phyloP scores from a whole-genome alignment of 2,329 filamentous ascomycete species.

The Paraconiothyrium brasiliense region DNA sequence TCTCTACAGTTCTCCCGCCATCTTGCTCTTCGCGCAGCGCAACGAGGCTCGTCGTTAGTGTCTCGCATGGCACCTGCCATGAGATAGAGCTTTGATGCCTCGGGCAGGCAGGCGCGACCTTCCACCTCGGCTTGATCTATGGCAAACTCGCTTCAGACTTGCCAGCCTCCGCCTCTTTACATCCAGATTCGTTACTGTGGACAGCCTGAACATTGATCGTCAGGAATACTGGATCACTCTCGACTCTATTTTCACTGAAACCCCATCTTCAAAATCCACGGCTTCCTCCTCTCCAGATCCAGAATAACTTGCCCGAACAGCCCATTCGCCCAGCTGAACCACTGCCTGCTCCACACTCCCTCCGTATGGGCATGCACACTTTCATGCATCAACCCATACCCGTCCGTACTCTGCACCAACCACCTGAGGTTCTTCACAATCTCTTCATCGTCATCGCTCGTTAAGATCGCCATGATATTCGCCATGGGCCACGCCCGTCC shows the following conservation, averaged over 20 bases:
- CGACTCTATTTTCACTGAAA: slow-evolving; percentile 29
- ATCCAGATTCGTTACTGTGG: too few relatives aligned
- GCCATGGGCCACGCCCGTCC: slow-evolving; percentile 62
- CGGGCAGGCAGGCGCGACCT: too few relatives aligned
- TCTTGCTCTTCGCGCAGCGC: too few relatives aligned
- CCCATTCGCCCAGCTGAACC: slow-evolving; percentile 64
- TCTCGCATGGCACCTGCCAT: too few relatives aligned
- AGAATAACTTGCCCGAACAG: slow-evolving; percentile 59
- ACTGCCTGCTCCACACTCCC: slow-evolving; percentile 58
- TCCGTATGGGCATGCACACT: slow-evolving; percentile 55
- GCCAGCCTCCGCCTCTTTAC: too few relatives aligned
- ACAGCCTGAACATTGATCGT: too few relatives aligned
- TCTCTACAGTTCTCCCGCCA: too few relatives aligned
- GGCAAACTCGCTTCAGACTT: too few relatives aligned
- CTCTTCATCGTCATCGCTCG: slow-evolving; percentile 57
- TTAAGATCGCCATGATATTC: slow-evolving; percentile 59
- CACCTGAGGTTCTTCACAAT: slow-evolving; percentile 52
- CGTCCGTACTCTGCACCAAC: slow-evolving; percentile 58
- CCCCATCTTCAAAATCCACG: slow-evolving; percentile 51
- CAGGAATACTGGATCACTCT: too few relatives aligned
- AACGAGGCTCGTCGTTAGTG: too few relatives aligned
- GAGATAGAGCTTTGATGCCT: too few relatives aligned
- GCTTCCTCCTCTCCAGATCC: slow-evolving; percentile 55
- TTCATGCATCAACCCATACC: slow-evolving; percentile 61
- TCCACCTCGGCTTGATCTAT: too few relatives aligned